A percentile compares a stretch with the other conserved stretches of the same genome.
These are phyloP conservation scores for Musa schizocarpa DNA, from an alignment of 176 grass and related monocot species.

Conservation along the genomic window DNA sequence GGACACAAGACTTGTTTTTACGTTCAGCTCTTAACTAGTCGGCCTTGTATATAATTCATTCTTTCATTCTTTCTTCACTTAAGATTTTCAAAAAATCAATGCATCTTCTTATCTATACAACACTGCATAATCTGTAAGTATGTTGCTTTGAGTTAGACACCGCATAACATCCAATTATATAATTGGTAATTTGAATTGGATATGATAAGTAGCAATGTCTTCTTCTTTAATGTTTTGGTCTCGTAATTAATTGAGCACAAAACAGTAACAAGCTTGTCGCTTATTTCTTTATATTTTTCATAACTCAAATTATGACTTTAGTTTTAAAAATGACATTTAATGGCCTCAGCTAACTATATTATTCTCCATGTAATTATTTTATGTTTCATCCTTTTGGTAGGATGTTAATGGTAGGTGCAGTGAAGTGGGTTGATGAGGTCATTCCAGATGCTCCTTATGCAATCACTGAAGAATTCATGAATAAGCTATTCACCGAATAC, in stretches of 20 bases:
- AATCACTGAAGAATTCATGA: constrained; percentile 88
- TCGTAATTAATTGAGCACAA: too few species aligned
- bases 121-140: too few species aligned
- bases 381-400: constrained; percentile 10
- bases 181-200: neutral
- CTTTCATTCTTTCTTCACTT: too few species aligned
- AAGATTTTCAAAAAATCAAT: too few species aligned
- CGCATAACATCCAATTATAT: too few species aligned
- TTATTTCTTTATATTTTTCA: too few species aligned
- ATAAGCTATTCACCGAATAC: constrained; percentile 77
- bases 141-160: too few species aligned
- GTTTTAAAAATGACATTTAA: neutral
- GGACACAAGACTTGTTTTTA: too few species aligned
- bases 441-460: constrained; percentile 89
- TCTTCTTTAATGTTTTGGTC: neutral
- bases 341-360: neutral
- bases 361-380: neutral
- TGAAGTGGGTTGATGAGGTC: constrained; percentile 91
- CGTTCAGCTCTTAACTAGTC: too few species aligned
- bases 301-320: neutral
- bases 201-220: neutral
- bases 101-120: too few species aligned
- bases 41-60: too few species aligned
- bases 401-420: constrained; percentile 84
- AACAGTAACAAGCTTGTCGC: too few species aligned